phyloP scores from a whole-genome alignment of 495 filamentous ascomycete species.

The Filosporella fistucella region DNA sequence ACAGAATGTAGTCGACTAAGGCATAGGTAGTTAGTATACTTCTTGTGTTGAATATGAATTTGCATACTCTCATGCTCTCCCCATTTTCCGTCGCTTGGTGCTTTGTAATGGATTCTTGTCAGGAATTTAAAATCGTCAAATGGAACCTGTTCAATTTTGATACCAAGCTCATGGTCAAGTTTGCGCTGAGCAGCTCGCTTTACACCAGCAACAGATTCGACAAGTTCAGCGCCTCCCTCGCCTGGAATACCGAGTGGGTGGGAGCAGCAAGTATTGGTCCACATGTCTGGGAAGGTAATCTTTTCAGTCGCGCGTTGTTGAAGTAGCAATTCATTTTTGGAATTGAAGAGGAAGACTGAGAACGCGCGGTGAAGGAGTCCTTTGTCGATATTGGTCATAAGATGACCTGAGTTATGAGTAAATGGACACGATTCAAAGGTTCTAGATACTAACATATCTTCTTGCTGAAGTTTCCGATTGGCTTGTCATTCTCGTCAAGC shows the following conservation, averaged over 20 bases:
- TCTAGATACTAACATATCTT: slow-evolving; percentile 73
- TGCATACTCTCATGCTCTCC: slow-evolving; percentile 90
- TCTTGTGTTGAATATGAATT: background rate
- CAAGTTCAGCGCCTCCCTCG: slow-evolving; percentile 83
- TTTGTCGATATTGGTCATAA: slow-evolving; percentile 97
- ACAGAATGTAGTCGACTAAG: slow-evolving; percentile 96
- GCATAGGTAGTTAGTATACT: slow-evolving; percentile 1
- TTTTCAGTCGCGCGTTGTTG: slow-evolving; percentile 96
- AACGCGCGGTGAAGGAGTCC: slow-evolving; percentile 96
- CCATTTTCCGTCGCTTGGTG: slow-evolving; percentile 96
- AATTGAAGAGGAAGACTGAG: slow-evolving; percentile 95
- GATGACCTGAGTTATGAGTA: slow-evolving; percentile 61
- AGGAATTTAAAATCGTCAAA: slow-evolving; percentile 89
- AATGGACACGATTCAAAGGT: background rate
- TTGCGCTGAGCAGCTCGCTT: slow-evolving; percentile 90
- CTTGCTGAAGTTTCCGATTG: slow-evolving; percentile 97
- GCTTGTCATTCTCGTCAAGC: slow-evolving; percentile 82
- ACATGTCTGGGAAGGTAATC: slow-evolving; percentile 99
- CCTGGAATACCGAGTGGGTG: slow-evolving; percentile 88
- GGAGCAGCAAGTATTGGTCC: slow-evolving; percentile 99
- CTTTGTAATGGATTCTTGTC: slow-evolving; percentile 96
- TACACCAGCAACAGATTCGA: slow-evolving; percentile 75
- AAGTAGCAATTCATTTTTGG: slow-evolving; percentile 81
- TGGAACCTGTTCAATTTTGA: slow-evolving; percentile 86
- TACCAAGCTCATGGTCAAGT: slow-evolving; percentile 90